A percentile compares a stretch with the other conserved stretches of the same genome.
These are phyloP conservation scores for Chaetomium sp. DNA, from an alignment of 2,329 filamentous ascomycete species.

Conservation along the genomic window DNA sequence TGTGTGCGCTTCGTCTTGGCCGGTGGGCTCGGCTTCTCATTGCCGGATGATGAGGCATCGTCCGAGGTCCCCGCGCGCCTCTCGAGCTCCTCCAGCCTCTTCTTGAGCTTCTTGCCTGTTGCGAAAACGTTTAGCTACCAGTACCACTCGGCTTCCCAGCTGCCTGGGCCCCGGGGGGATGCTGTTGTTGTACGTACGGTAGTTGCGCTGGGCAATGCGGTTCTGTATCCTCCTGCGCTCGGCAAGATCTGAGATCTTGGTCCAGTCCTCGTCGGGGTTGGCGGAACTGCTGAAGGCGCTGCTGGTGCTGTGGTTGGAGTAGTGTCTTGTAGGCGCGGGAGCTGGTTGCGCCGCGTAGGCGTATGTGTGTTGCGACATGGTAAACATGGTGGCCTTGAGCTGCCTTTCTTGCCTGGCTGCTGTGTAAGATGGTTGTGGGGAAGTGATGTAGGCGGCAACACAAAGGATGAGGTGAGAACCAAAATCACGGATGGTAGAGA, in stretches of 20 bases:
- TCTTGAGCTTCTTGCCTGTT: slow-evolving; percentile 88
- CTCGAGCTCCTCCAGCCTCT: slow-evolving; percentile 82
- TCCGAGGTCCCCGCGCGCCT: slow-evolving; percentile 63
- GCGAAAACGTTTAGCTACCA: slow-evolving; percentile 27
- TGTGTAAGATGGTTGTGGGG: slow-evolving; percentile 1
- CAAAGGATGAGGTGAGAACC: slow-evolving; percentile 26
- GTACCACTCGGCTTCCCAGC: slow-evolving; percentile 8
- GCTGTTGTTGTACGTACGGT: slow-evolving; percentile 61
- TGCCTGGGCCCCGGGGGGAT: neutral
- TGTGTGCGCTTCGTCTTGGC: slow-evolving; percentile 51
- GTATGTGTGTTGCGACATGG: slow-evolving; percentile 49
- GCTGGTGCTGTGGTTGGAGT: slow-evolving; percentile 75
- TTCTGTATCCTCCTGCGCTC: slow-evolving; percentile 95
- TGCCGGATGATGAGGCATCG: slow-evolving; percentile 36
- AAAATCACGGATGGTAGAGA: slow-evolving; percentile 11
- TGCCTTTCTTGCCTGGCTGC: neutral
- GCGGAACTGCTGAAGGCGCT: slow-evolving; percentile 94
- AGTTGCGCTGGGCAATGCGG: slow-evolving; percentile 95
- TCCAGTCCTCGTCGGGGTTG: slow-evolving; percentile 98
- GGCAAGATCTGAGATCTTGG: slow-evolving; percentile 95
- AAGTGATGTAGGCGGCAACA: slow-evolving; percentile 4
- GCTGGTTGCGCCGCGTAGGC: slow-evolving; percentile 44
- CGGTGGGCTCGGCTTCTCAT: slow-evolving; percentile 42
- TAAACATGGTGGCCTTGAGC: slow-evolving; percentile 42
- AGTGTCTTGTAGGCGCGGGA: slow-evolving; percentile 60